phyloP scores from a whole-genome alignment of 495 filamentous ascomycete species.

The Penicillium cosmopolitanum region DNA sequence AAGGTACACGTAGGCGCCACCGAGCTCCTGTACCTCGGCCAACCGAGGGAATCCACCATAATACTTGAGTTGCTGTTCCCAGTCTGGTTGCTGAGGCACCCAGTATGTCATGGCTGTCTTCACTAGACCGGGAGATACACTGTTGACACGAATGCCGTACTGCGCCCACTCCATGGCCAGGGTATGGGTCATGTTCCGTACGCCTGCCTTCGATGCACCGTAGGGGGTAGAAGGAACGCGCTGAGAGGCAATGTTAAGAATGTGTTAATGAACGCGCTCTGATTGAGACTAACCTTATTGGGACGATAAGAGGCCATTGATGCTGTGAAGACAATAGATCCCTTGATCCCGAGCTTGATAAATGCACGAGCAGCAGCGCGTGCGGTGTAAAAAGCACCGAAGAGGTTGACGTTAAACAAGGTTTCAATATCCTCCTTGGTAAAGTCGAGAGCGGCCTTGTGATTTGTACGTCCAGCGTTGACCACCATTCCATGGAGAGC shows the following conservation, averaged over 20 bases:
- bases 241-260: constrained; percentile 9
- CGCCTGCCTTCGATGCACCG: constrained; percentile 35
- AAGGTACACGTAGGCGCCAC: constrained; percentile 46
- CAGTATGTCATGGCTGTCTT: constrained; percentile 44
- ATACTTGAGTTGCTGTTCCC: constrained; percentile 46
- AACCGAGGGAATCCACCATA: constrained; percentile 46
- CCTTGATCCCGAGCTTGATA: constrained; percentile 45
- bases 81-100: constrained; percentile 43
- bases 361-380: constrained; percentile 39
- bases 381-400: constrained; percentile 44
- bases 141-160: constrained; percentile 50
- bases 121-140: constrained; percentile 41
- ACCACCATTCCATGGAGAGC: constrained; percentile 41
- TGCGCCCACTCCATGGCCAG: constrained; percentile 53
- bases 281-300: constrained; percentile 32
- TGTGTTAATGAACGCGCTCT: neutral
- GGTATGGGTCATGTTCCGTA: constrained; percentile 42
- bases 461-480: constrained; percentile 48
- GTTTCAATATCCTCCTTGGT: constrained; percentile 42
- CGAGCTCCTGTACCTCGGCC: constrained; percentile 42
- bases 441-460: constrained; percentile 48
- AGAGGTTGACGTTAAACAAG: constrained; percentile 48
- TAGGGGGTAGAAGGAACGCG: constrained; percentile 38
- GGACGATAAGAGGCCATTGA: constrained; percentile 52
- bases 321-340: constrained; percentile 48